Evolutionary conservation across 768 basidiomycete species (phyloP).

Genomic region (Tulasnella sp.): DNA sequence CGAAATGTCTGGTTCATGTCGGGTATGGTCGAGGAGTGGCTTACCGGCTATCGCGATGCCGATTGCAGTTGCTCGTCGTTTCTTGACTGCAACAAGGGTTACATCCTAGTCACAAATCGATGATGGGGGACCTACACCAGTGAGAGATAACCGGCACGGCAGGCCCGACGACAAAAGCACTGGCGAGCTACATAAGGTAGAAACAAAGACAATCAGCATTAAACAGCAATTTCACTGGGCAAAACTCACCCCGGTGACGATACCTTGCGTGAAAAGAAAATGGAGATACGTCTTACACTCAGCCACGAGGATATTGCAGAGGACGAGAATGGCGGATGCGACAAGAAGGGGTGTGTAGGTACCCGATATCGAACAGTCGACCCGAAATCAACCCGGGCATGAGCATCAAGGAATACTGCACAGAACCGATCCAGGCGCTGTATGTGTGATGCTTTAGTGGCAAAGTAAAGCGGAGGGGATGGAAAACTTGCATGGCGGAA

Average conservation of each 20-base stretch:
- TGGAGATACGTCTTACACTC: slow-evolving; percentile 69
- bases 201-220: background rate
- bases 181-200: slow-evolving; percentile 25
- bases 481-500: slow-evolving; percentile 45
- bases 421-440: background rate
- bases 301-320: slow-evolving; percentile 48
- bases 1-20: slow-evolving; percentile 52
- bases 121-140: slow-evolving; percentile 44
- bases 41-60: slow-evolving; percentile 48
- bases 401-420: slow-evolving; percentile 21
- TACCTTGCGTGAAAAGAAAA: slow-evolving; percentile 62
- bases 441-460: background rate
- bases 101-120: background rate
- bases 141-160: slow-evolving; percentile 49
- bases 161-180: slow-evolving; percentile 51
- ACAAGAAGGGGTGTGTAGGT: slow-evolving; percentile 37
- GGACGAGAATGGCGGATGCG: slow-evolving; percentile 41
- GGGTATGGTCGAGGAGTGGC: no score
- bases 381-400: slow-evolving; percentile 40
- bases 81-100: slow-evolving; percentile 20
- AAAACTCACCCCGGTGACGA: slow-evolving; percentile 46
- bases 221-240: background rate
- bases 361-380: slow-evolving; percentile 61
- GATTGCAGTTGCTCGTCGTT: slow-evolving; percentile 41
- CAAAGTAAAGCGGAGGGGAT: background rate